phyloP scores from a whole-genome alignment of 169 alveolate species.

The Theileria annulata region DNA sequence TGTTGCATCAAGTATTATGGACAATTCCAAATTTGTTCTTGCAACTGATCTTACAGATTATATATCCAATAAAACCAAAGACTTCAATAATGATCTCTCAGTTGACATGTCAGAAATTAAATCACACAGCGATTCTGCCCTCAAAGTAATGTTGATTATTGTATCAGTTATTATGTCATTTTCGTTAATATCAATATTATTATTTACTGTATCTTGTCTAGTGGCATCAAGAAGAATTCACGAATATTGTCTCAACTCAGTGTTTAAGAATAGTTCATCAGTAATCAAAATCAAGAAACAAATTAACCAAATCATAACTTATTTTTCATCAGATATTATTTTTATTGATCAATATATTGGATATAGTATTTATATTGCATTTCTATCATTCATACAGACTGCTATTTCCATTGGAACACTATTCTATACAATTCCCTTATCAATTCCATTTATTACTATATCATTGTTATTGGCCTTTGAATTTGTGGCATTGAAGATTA shows the following conservation, averaged over 20 bases:
- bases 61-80: not conserved
- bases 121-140: not conserved
- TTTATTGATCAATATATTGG: slow-evolving; percentile 41
- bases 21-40: slow-evolving; percentile 6
- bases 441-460: slow-evolving; percentile 5
- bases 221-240: slow-evolving; percentile 37
- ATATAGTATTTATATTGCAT: not conserved
- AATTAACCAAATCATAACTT: slow-evolving; percentile 27
- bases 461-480: not conserved
- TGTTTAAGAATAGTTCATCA: slow-evolving; percentile 17
- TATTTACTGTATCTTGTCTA: not conserved
- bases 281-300: slow-evolving; percentile 14
- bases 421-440: slow-evolving; percentile 19
- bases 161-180: not conserved
- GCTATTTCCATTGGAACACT: not conserved
- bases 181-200: not conserved
- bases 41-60: slow-evolving; percentile 16
- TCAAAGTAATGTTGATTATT: not conserved
- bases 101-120: not conserved
- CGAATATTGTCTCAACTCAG: slow-evolving; percentile 34
- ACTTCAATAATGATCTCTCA: not conserved
- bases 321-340: slow-evolving; percentile 33
- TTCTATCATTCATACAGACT: not conserved
- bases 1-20: slow-evolving; percentile 1
- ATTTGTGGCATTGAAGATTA: slow-evolving; percentile 2